Conservation (phyloP, 371 early-diverging fungal species). For the Mortierella sp. region DNA sequence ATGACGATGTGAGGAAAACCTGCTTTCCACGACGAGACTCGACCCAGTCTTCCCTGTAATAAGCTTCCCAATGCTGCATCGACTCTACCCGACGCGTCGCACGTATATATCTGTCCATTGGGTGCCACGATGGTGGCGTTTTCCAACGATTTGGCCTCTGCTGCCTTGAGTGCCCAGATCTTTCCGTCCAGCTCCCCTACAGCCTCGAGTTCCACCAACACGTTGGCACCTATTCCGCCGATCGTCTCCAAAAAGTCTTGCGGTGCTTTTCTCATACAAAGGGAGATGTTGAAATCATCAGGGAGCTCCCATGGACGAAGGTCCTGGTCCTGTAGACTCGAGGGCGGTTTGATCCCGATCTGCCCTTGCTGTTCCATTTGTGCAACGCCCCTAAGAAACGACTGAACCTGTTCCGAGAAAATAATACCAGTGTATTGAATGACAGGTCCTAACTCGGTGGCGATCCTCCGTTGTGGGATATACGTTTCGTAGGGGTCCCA, state of each 20-base stretch:
- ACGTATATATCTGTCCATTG: not conserved
- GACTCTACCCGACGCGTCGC: not conserved
- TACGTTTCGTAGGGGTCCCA: slow-evolving; percentile 29
- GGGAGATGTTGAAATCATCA: slow-evolving; percentile 20
- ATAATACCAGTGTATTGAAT: slow-evolving; percentile 24
- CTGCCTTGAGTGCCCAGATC: slow-evolving; percentile 35
- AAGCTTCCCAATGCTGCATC: not conserved
- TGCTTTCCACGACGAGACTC: slow-evolving; percentile 2
- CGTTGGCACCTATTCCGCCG: slow-evolving; percentile 30
- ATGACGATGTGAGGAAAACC: slow-evolving; percentile 23
- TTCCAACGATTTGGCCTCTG: slow-evolving; percentile 2
- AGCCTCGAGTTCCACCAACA: slow-evolving; percentile 25
- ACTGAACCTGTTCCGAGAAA: slow-evolving; percentile 24
- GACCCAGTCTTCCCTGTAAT: slow-evolving; percentile 6
- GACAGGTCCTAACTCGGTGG: slow-evolving; percentile 11
- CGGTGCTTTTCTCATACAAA: slow-evolving; percentile 18
- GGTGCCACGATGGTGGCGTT: slow-evolving; percentile 14
- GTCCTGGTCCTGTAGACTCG: slow-evolving; percentile 7
- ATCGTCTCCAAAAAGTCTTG: slow-evolving; percentile 3
- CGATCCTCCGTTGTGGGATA: slow-evolving; percentile 3
- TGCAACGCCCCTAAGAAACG: slow-evolving; percentile 9
- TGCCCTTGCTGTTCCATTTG: not conserved
- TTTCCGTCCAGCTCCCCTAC: slow-evolving; percentile 22
- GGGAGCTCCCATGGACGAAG: slow-evolving; percentile 16
- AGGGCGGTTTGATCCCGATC: slow-evolving; percentile 10